These are phyloP conservation scores for Aspergillus sp. DNA, from an alignment of 2,329 filamentous ascomycete genomes.

Conservation along the genomic window DNA sequence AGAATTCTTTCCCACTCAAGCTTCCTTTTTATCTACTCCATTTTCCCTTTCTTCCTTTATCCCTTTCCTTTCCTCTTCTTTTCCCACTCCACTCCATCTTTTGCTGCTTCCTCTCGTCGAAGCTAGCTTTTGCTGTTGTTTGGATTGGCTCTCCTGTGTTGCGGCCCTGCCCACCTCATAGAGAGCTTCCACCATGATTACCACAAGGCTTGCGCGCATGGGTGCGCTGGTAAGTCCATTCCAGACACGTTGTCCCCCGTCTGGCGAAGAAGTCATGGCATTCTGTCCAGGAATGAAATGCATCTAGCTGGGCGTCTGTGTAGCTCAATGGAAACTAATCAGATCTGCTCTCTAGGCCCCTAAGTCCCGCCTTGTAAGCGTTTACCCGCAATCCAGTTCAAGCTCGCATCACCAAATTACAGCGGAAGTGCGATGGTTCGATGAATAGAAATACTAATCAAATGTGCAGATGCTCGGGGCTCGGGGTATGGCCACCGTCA, in stretches of 20 bases:
- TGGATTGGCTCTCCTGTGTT: constrained; percentile 38
- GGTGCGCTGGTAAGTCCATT: constrained; percentile 49
- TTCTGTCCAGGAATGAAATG: constrained; percentile 14
- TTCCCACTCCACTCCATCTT: constrained; percentile 37
- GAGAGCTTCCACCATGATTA: constrained; percentile 50
- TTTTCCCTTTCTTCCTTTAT: constrained; percentile 38
- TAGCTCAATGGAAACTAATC: constrained; percentile 24
- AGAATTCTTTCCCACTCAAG: constrained; percentile 39
- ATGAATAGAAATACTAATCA: constrained; percentile 26
- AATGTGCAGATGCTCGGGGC: constrained; percentile 62
- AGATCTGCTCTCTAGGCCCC: constrained; percentile 36
- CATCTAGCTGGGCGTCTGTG: background rate
- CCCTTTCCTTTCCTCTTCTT: constrained; percentile 35
- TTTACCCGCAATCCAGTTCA: constrained; percentile 5
- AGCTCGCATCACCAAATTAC: background rate
- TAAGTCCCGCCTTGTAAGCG: constrained; percentile 50
- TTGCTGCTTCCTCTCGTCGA: constrained; percentile 41
- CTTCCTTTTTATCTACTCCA: constrained; percentile 39
- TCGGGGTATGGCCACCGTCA: constrained; percentile 77
- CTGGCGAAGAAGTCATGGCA: constrained; percentile 5
- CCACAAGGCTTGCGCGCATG: constrained; percentile 49
- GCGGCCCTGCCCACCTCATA: constrained; percentile 39
- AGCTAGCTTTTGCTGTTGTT: constrained; percentile 36
- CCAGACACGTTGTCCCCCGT: constrained; percentile 14
- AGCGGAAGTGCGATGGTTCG: background rate